phyloP scores from a whole-genome alignment of 1,139 yeast species.

The Sporopachydermia cereana region DNA sequence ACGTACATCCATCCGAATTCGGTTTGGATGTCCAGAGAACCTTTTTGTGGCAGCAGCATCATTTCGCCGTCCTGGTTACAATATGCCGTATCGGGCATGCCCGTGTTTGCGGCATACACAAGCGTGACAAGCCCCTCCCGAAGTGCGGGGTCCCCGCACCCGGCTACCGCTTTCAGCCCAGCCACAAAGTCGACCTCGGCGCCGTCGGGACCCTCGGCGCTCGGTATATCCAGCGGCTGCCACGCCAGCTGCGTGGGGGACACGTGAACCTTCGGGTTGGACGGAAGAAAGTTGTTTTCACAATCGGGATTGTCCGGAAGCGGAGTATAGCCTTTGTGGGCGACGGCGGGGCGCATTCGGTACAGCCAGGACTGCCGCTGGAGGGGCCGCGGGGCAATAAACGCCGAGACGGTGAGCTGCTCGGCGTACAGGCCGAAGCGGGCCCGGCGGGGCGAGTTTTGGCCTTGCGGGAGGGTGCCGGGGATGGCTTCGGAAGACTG shows the following conservation, averaged over 20 bases:
- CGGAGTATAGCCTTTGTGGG: constrained; percentile 11
- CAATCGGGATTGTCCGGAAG: constrained; percentile 9
- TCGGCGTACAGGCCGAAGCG: constrained; percentile 20
- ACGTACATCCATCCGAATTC: constrained; percentile 20
- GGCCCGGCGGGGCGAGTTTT: constrained; percentile 18
- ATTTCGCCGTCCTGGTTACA: constrained; percentile 6
- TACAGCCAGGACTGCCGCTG: constrained; percentile 20
- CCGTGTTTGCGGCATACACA: constrained; percentile 15
- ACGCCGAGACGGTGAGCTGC: constrained; percentile 21
- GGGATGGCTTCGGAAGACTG: constrained; percentile 15
- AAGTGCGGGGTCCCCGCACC: constrained; percentile 19
- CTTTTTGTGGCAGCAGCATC: constrained; percentile 21
- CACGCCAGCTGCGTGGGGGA: constrained; percentile 21
- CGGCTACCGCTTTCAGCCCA: constrained; percentile 20
- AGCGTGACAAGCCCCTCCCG: constrained; percentile 19
- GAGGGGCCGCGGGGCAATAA: constrained; percentile 19
- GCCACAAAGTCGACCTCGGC: constrained; percentile 14
- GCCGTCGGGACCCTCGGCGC: too few relatives aligned
- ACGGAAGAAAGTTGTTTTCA: constrained; percentile 9
- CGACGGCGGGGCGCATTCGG: constrained; percentile 18
- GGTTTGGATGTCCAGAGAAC: constrained; percentile 20
- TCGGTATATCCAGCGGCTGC: constrained; percentile 19
- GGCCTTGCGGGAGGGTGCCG: constrained; percentile 18
- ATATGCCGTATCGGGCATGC: constrained; percentile 19
- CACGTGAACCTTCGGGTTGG: constrained; percentile 13